These are phyloP conservation scores for Pharus latifolius DNA, from an alignment of 176 grass and related monocot species.

Conservation along the genomic window DNA sequence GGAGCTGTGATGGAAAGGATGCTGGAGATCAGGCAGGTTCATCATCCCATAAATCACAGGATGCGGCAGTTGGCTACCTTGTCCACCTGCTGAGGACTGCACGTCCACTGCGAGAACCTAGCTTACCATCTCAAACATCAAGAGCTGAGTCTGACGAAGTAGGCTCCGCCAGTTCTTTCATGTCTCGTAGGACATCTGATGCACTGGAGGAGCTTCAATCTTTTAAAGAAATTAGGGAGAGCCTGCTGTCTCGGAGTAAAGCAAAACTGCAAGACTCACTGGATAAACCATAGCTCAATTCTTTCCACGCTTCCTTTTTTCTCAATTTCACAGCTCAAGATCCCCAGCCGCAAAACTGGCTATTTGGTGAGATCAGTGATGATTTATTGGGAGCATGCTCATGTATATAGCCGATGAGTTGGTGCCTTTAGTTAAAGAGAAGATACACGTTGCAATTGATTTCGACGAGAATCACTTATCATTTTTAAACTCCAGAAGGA, in stretches of 20 bases:
- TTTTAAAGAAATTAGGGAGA: conserved; percentile 61
- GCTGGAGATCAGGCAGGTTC: conserved; percentile 31
- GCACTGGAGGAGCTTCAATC: conserved; percentile 60
- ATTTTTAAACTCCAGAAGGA: conserved; percentile 16
- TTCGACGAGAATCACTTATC: conserved; percentile 11
- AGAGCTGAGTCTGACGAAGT: conserved; percentile 29
- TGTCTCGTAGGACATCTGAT: conserved; percentile 56
- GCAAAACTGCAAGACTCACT: conserved; percentile 16
- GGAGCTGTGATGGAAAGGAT: conserved; percentile 68
- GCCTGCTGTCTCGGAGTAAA: conserved; percentile 46
- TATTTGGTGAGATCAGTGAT: not conserved
- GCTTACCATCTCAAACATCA: conserved; percentile 38
- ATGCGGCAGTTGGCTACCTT: conserved; percentile 70
- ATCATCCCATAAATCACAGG: conserved; percentile 72
- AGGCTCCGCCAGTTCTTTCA: conserved; percentile 32
- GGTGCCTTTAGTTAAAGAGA: conserved; percentile 21
- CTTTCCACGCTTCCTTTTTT: not conserved
- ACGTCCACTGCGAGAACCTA: conserved; percentile 46
- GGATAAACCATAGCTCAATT: conserved; percentile 17
- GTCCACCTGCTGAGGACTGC: conserved; percentile 62
- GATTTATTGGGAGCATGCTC: not conserved
- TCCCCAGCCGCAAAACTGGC: not conserved
- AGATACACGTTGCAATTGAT: conserved; percentile 13
- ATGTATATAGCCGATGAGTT: conserved; percentile 36
- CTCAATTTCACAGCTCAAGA: not conserved